A percentile compares a stretch with the other conserved stretches of the same genome.
Evolutionary conservation across 75 land plant genomes (phyloP).

Genomic region (Larix kaempferi): DNA sequence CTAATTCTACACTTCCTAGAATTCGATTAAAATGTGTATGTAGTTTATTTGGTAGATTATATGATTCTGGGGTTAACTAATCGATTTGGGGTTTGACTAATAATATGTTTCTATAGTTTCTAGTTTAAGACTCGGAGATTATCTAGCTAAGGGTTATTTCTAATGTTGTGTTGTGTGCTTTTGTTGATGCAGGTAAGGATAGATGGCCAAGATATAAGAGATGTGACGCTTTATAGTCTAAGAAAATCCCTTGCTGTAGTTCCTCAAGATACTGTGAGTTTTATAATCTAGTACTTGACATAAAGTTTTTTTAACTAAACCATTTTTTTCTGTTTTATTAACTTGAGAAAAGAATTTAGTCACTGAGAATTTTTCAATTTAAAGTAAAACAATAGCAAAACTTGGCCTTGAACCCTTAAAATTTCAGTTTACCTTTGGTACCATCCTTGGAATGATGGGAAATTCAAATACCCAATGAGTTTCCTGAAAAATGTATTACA

Average conservation of each 20-base stretch:
- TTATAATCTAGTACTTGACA: neutral
- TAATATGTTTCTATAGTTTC: neutral
- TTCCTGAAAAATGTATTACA: too few relatives aligned
- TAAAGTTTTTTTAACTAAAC: neutral
- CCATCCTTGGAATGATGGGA: too few relatives aligned
- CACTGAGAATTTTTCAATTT: neutral
- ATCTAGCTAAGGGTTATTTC: neutral
- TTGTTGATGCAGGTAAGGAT: conserved; percentile 57
- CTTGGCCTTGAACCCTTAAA: neutral
- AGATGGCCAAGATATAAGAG: conserved; percentile 85
- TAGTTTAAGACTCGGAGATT: neutral
- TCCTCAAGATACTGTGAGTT: conserved; percentile 94
- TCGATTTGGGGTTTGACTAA: neutral
- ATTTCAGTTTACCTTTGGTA: neutral
- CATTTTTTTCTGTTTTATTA: conserved; percentile 8
- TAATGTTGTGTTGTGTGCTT: neutral
- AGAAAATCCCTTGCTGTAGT: conserved; percentile 86
- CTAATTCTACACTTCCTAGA: too few relatives aligned
- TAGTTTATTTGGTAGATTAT: neutral
- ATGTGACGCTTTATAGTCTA: conserved; percentile 78
- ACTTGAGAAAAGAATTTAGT: neutral
- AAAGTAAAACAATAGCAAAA: too few relatives aligned
- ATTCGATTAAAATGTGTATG: neutral
- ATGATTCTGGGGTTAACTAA: neutral
- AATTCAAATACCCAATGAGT: too few relatives aligned